Base-by-base conservation (phyloP, 768 basidiomycete species). In the Crassisporium funariophilum region DNA sequence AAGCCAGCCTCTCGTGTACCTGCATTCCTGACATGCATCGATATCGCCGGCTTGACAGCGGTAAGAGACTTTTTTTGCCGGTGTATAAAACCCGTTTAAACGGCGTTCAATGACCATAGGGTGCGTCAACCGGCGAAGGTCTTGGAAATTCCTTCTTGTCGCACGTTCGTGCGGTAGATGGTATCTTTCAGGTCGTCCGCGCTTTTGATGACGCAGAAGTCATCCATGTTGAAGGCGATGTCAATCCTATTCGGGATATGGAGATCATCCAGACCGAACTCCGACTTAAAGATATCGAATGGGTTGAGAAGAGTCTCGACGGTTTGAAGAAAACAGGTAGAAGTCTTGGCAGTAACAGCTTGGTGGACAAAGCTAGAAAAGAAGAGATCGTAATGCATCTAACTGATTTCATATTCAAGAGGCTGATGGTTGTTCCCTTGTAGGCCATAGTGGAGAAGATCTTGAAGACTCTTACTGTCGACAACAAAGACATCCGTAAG, bases 171-270 rank as follows among this genome's bases (percentile, higher is more conserved):
- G 91, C 97, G 8, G 95, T 98, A 50, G 97, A 99, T 64, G 97
- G 97, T 59, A 99, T 99, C 61, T 99, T 98, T 78, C 97, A 98
- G 66, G 86, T 98, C 52, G 85, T 98, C 46, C 90, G 97, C 41
- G 94, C 95, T 4, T 99, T 99, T 64, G 97, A 98, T 61, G 97
- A 99, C 60, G 88, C 94, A n/a, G 97, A 99, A 59, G 94, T 99
- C 64, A 98, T 88, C 56, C 97, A 99, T 68, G 95, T 98, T 52
- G 97, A 98, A 71, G 97, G 97, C 35, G 97, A 98, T 58, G 94
- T 99, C 47, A 79, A 98, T 68, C 97, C 97, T 9, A 53, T 89
- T 29, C 87, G 97, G 49, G 97, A 99, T 70, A 98, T 98, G 95
- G 84, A 89, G 54, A 98, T 98, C 60, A 99, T 99, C 61, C 84